These are phyloP conservation scores for Cladobotryum mycophilum DNA, from an alignment of 2,329 filamentous ascomycete species.

Conservation along the genomic window DNA sequence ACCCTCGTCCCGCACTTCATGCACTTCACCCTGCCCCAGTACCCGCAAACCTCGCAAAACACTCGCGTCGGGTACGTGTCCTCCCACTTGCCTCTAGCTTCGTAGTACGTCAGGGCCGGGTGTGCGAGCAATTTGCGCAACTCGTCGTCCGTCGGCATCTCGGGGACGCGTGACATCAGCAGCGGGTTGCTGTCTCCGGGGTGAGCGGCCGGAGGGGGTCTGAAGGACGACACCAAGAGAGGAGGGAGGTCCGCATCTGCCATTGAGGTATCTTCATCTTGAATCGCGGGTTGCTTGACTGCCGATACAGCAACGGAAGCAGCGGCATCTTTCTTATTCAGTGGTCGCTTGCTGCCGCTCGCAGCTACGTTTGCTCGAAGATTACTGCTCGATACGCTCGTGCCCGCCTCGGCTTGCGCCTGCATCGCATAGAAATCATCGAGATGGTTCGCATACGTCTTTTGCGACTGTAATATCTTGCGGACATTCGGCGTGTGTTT, in stretches of 20 bases:
- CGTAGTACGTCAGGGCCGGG: conserved; percentile 62
- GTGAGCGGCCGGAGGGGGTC: conserved; percentile 32
- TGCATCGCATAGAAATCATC: conserved; percentile 68
- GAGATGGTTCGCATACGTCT: conserved; percentile 77
- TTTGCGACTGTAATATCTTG: conserved; percentile 72
- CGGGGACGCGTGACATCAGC: conserved; percentile 52
- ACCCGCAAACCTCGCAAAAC: conserved; percentile 77
- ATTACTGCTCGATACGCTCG: conserved; percentile 21
- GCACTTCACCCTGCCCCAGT: conserved; percentile 72
- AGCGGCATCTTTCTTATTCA: conserved; percentile 21
- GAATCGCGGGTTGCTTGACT: conserved; percentile 10
- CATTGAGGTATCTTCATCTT: conserved; percentile 24
- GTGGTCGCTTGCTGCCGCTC: conserved; percentile 24
- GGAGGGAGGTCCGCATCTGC: conserved; percentile 17
- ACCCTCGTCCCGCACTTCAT: conserved; percentile 71
- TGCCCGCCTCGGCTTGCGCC: conserved; percentile 35
- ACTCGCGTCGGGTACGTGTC: conserved; percentile 49
- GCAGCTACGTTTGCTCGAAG: conserved; percentile 23
- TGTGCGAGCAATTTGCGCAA: conserved; percentile 57
- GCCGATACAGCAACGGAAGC: conserved; percentile 11
- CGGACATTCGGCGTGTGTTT: conserved; percentile 66
- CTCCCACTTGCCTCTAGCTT: conserved; percentile 48
- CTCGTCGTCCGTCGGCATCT: conserved; percentile 52
- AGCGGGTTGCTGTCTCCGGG: conserved; percentile 51
- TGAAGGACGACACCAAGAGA: conserved; percentile 30